Conservation (phyloP, 2,329 filamentous ascomycete species). For the Clarireedia hainanense region DNA sequence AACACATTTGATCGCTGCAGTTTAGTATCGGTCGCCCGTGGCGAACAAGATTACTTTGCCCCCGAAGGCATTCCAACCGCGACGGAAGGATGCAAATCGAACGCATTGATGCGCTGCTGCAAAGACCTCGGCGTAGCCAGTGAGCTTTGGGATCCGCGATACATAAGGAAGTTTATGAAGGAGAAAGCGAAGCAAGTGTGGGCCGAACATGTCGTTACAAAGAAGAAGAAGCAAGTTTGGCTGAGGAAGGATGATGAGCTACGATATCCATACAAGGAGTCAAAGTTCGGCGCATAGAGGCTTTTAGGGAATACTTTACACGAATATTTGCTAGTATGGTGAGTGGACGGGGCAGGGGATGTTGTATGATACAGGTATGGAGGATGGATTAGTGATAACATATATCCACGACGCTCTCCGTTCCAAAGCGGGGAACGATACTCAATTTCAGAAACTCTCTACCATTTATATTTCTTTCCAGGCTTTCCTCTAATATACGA, state of each 20-base stretch:
- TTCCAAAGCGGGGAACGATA: not conserved
- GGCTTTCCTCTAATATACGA: too few relatives aligned
- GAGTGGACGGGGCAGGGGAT: not conserved
- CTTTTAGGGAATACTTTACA: not conserved
- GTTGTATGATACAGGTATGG: not conserved
- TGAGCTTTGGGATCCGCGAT: conserved; percentile 94
- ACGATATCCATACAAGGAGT: conserved; percentile 51
- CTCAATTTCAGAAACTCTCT: not conserved
- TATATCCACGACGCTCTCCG: not conserved
- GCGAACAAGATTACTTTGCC: conserved; percentile 90
- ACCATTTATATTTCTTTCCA: too few relatives aligned
- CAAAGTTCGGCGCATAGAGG: conserved; percentile 25
- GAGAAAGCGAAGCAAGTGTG: conserved; percentile 70
- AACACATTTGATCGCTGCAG: conserved; percentile 37
- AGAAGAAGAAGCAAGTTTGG: conserved; percentile 86
- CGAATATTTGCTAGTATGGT: not conserved
- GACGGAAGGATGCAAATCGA: conserved; percentile 94
- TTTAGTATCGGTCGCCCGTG: conserved; percentile 83
- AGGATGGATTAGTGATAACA: not conserved
- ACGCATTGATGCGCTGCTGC: conserved; percentile 95
- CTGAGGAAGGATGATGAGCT: conserved; percentile 75
- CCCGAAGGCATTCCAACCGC: conserved; percentile 87
- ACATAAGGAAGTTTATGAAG: conserved; percentile 75
- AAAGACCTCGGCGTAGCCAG: conserved; percentile 93
- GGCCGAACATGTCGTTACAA: conserved; percentile 79